Evolutionary conservation across 2,329 filamentous ascomycete species (phyloP), one percentile per base, ranked within the genome.

Genomic region (Claviceps cyperi): DNA sequence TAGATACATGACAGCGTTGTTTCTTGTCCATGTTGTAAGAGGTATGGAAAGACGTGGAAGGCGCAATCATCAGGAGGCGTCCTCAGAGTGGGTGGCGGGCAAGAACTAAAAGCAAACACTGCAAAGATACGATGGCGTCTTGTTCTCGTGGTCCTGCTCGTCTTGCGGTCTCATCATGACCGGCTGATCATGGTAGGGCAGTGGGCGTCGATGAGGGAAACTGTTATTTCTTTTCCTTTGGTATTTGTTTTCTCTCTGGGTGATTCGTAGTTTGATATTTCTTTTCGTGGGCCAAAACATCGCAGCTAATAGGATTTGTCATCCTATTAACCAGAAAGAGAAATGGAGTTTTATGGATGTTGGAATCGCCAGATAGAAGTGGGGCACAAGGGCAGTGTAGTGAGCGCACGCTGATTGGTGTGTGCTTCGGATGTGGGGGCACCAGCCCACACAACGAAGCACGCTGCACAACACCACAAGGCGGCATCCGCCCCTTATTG

Each of bases 291-390:
- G 19, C 21, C 17, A 19, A 19, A 15, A n/a, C 28, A 13, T 19
- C 13, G 36, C 22, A n/a, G 48, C 22, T 44, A 35, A 32, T 39
- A 14, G 48, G 48, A 36, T 11, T 32, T 7, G 4, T 36, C 9
- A 32, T 13, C 11, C n/a, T 32, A 9, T 32, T 17, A 15, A 15
- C 24, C 43, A 44, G n/a, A 44, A 44, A 21, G 32, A 32, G 15
- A 44, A 28, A 21, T 19, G 48, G 48, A 50, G 43, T 50, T 32
- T 11, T 40, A 41, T 46, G n/a, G n/a, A n/a, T n/a, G n/a, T n/a
- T n/a, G n/a, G n/a, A n/a, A n/a, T n/a, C n/a, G n/a, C n/a, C n/a
- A n/a, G n/a, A n/a, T n/a, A n/a, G n/a, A n/a, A n/a, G n/a, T n/a
- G n/a, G n/a, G n/a, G n/a, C n/a, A n/a, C n/a, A n/a, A n/a, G n/a